These are phyloP conservation scores for Dianthus caryophyllus DNA, from an alignment of 148 eudicot genomes.

Conservation along the genomic window DNA sequence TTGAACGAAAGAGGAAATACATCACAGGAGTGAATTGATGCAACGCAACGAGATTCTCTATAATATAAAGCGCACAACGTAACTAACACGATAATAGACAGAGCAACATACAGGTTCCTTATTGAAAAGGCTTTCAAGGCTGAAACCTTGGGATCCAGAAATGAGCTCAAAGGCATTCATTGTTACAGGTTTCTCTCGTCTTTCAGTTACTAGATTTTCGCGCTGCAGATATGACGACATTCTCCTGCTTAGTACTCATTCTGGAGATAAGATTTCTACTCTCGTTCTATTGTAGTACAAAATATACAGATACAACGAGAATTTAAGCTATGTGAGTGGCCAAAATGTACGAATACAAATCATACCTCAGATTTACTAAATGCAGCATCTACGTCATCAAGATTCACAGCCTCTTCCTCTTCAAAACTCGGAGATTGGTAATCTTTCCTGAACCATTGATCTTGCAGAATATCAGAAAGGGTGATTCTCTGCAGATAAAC, in stretches of 20 bases:
- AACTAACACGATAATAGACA: background rate
- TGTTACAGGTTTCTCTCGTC: conserved; percentile 79
- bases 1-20: conserved; percentile 5
- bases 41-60: background rate
- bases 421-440: conserved; percentile 65
- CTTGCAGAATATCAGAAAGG: conserved; percentile 55
- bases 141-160: conserved; percentile 71
- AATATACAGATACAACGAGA: no score
- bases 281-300: background rate
- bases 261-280: background rate
- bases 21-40: background rate
- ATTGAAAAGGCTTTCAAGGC: conserved; percentile 68
- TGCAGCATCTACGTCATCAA: conserved; percentile 84
- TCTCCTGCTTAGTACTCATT: background rate
- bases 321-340: no score
- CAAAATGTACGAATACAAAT: conserved; percentile 6
- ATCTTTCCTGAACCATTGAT: conserved; percentile 83
- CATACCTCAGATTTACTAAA: conserved; percentile 61
- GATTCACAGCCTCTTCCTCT: conserved; percentile 59
- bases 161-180: conserved; percentile 95
- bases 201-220: conserved; percentile 80
- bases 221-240: conserved; percentile 26
- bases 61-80: background rate
- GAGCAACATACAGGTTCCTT: conserved; percentile 48
- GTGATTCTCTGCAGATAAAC: conserved; percentile 57